Evolutionary conservation across 805 yeast genomes (phyloP).

Genomic region (Ogataea methanolica): DNA sequence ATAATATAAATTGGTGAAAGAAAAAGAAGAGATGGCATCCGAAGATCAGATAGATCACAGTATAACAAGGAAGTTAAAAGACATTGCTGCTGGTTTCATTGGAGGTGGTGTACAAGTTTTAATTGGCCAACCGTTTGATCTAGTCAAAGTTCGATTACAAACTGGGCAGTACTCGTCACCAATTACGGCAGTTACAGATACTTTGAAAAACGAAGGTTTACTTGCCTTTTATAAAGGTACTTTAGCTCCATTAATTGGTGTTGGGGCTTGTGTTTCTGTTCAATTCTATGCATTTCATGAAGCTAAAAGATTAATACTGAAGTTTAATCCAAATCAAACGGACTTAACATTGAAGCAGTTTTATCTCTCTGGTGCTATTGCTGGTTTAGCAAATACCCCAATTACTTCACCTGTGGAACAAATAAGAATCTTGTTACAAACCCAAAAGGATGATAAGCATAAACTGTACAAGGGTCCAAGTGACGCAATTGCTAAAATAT

Average conservation of each 20-base stretch:
- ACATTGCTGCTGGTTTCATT: conserved; percentile 47
- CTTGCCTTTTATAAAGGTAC: conserved; percentile 64
- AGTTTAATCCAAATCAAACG: conserved; percentile 19
- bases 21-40: background rate
- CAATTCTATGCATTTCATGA: conserved; percentile 73
- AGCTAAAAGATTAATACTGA: conserved; percentile 52
- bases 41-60: conserved; percentile 29
- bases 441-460: conserved; percentile 35
- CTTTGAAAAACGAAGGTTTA: conserved; percentile 57
- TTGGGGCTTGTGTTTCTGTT: conserved; percentile 63
- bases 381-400: conserved; percentile 63
- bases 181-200: conserved; percentile 44
- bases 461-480: conserved; percentile 37
- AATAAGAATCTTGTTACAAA: conserved; percentile 56
- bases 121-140: conserved; percentile 65
- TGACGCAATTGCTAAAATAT: conserved; percentile 41
- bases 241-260: conserved; percentile 65
- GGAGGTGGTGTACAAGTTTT: conserved; percentile 54
- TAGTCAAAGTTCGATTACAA: conserved; percentile 65
- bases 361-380: conserved; percentile 58
- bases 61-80: conserved; percentile 44
- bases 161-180: conserved; percentile 61
- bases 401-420: conserved; percentile 65
- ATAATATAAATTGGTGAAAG: too few relatives aligned
- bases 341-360: conserved; percentile 49